Conservation (phyloP, 345 rosid genomes). For the Mangifera indica region DNA sequence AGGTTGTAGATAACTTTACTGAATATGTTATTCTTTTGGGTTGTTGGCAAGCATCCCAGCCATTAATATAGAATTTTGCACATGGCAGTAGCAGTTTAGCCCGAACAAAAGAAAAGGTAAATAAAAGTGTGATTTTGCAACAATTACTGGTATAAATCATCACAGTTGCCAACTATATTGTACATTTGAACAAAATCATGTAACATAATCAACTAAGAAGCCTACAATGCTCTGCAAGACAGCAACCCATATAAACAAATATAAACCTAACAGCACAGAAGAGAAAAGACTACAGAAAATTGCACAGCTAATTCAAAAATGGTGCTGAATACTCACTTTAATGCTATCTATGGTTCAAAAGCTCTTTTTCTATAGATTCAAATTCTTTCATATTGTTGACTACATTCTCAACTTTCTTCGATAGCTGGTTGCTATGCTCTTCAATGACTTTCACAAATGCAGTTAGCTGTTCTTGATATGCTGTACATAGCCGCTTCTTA, state of each 20-base stretch:
- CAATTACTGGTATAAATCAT: not conserved
- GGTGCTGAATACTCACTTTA: conserved; percentile 3
- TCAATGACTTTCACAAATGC: conserved; percentile 62
- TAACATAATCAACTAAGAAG: not conserved
- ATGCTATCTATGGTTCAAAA: conserved; percentile 38
- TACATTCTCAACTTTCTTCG: conserved; percentile 52
- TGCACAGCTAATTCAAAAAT: not conserved
- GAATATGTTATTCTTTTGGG: not conserved
- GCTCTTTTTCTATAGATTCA: conserved; percentile 46
- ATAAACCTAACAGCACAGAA: not conserved
- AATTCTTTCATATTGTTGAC: conserved; percentile 54
- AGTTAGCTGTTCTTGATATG: conserved; percentile 58
- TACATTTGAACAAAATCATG: not conserved
- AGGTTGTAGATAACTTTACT: too few species aligned
- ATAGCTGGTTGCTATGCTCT: conserved; percentile 45
- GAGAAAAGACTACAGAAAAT: not conserved
- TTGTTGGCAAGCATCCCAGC: not conserved
- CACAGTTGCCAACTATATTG: not conserved
- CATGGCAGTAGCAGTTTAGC: not conserved
- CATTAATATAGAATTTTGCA: not conserved
- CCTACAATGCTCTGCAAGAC: conserved; percentile 11
- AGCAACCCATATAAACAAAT: not conserved
- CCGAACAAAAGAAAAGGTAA: not conserved
- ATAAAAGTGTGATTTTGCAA: not conserved
- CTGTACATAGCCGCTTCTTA: conserved; percentile 64